A percentile compares a stretch with the other conserved stretches of the same genome.
Evolutionary conservation across 148 eudicot genomes (phyloP).

Genomic region (Amaranthus cruentus): DNA sequence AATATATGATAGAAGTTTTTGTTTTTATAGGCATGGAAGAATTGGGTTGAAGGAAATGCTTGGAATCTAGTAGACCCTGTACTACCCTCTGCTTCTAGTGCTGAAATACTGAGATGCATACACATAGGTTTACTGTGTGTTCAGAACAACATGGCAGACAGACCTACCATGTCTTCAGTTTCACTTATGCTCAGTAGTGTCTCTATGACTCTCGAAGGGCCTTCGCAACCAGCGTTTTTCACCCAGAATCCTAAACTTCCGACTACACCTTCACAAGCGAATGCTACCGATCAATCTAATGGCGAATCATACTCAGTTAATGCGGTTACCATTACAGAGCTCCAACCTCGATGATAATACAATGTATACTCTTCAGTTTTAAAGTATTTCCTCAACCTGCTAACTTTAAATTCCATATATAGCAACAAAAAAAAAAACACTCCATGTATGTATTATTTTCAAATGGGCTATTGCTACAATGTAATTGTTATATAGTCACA

Average conservation of each 20-base stretch:
- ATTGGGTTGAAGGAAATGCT: constrained; percentile 19
- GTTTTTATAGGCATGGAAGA: constrained; percentile 27
- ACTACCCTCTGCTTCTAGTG: constrained; percentile 15
- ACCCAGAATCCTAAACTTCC: neutral
- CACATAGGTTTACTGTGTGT: constrained; percentile 46
- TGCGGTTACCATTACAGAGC: constrained; percentile 22
- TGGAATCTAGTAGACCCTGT: constrained; percentile 23
- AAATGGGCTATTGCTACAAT: no score
- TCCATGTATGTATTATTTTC: no score
- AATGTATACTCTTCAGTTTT: no score
- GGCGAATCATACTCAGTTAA: constrained; percentile 14
- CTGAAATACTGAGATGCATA: constrained; percentile 41
- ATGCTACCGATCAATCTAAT: constrained; percentile 2
- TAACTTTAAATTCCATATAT: no score
- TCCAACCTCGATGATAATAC: constrained; percentile 8
- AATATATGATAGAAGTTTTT: no score
- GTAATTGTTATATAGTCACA: no score
- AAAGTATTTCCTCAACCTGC: no score
- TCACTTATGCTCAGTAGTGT: constrained; percentile 36
- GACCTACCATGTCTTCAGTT: constrained; percentile 40
- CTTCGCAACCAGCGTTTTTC: constrained; percentile 29
- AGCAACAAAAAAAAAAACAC: no score
- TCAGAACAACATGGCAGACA: constrained; percentile 32
- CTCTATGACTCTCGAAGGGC: constrained; percentile 27
- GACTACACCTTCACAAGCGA: neutral